Evolutionary conservation across 2,329 filamentous ascomycete genomes (phyloP).

Genomic region (Cyanodermella asteris): DNA sequence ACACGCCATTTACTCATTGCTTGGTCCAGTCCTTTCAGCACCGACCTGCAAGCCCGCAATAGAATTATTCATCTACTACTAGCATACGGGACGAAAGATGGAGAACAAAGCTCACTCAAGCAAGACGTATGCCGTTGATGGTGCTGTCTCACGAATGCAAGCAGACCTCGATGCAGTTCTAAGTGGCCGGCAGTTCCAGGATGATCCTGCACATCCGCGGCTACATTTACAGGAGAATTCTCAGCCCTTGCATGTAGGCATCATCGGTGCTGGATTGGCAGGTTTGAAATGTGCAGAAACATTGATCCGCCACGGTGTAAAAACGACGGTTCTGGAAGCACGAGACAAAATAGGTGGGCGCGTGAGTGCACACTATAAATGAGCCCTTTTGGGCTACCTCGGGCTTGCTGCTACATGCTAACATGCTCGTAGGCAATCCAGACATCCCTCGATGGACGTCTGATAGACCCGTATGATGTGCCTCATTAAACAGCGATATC

Average conservation of each 20-base stretch:
- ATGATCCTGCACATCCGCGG: no score
- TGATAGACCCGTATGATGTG: constrained; percentile 32
- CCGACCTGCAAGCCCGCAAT: no score
- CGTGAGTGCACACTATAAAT: no score
- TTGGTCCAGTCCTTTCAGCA: no score
- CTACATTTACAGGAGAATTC: constrained; percentile 19
- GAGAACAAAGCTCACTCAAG: background rate
- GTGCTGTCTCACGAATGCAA: background rate
- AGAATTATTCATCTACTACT: no score
- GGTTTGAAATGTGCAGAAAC: constrained; percentile 38
- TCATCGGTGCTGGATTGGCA: constrained; percentile 38
- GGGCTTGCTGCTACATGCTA: constrained; percentile 30
- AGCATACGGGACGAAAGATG: no score
- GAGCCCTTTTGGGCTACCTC: constrained; percentile 6
- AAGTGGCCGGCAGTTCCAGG: no score
- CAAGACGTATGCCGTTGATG: background rate
- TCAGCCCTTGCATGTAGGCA: constrained; percentile 32
- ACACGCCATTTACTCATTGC: no score
- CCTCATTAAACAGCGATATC: background rate
- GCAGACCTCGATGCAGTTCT: no score
- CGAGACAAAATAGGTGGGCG: constrained; percentile 36
- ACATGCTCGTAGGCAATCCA: no score
- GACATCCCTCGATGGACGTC: constrained; percentile 25
- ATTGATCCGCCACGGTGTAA: constrained; percentile 29
- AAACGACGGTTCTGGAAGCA: constrained; percentile 39